Evolutionary conservation across 306 rosid species (phyloP), one percentile per base, ranked within the genome.

Genomic region (Benincasa hispida): DNA sequence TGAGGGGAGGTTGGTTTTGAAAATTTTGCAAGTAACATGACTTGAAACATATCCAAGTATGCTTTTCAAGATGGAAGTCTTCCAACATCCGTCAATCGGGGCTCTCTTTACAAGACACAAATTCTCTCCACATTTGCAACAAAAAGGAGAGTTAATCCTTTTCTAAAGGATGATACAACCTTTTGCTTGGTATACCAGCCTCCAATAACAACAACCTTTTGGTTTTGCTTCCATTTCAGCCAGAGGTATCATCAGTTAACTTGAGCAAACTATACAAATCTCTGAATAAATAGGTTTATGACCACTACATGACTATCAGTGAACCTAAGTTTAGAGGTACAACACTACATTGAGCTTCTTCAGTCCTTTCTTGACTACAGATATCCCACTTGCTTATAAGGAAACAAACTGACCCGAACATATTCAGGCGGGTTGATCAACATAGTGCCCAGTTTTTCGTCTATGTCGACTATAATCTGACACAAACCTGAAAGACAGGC

Each of bases 381-480:
- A 63, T 32, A 63, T 13, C 59, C 62, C 70, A 60, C 74, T 74
- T 1, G 61, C 72, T 56, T 27, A 10, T 22, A 59, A 25, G 37
- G 66, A 59, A 59, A 27, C 22, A 32, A 18, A 35, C 72, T 42
- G 27, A 6, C 72, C 48, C 11, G 50, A 19, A 65, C 51, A 47
- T 34, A 60, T 75, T 85, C 87, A 83, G 58, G 83, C 68, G 15
- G 80, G 68, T 59, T 87, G 87, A 75, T 85, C 75, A 68, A 86
- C 92, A 77, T 85, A 83, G 85, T 94, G 99, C 57, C 99, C 98
- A 0, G 92, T 92, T 87, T 90, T 94, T 76, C 99, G 87, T 61
- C 99, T 86, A 81, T 94, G 99, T 80, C 99, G 86, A 83, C 99
- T 94, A 79, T 65, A 94, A 85, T 92, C 98, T 32, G 99, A 94